Base-by-base conservation (phyloP, 805 yeast genomes). In the Clavispora santaluciae region DNA sequence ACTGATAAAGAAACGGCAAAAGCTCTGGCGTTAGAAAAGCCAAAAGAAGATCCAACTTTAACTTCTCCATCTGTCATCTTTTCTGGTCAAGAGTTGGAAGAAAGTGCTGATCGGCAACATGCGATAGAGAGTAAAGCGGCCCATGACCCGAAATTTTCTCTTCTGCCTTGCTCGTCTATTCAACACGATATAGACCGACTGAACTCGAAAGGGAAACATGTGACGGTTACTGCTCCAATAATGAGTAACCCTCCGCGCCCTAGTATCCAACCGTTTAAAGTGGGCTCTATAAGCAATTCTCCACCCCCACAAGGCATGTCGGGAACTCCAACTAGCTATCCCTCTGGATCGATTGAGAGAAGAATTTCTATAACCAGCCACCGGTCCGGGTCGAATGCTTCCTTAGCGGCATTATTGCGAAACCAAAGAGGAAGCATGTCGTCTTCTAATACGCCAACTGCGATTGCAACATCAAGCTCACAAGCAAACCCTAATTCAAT, bases 211-310 rank as follows among this genome's bases (percentile, higher is more conserved):
- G 17, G 7, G 20, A 31, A 31, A 16, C 22, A 18, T 28, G 31
- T 28, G 2, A 28, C 11, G 11, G 20, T 28, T 15, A 20, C 31
- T 8, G 31, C 31, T 7, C 20, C 31, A 7, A 28, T 28, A 10
- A 16, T 12, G 15, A 20, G 31, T 15, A 28, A 16, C 9, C 4
- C 23, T 2, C 13, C n/a, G 6, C 20, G 51, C 12, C 62, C 76
- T 40, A 46, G 69, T 4, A 70, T 78, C 12, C 83, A 78, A 45
- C 79, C 85, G 3, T 81, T 82, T 61, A 79, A 76, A 46, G 75
- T 78, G 3, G 85, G 86, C 0, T 77, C 86, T 0, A 64, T 81
- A 23, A 62, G 78, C 13, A 60, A 54, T 33, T 64, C 72, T 1
- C 64, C 75, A 48, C 53, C 70, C 53, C 42, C 64, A 50, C 43